Conservation (phyloP, 371 early-diverging fungal genomes). For the Batrachochytrium dendrobatidis region DNA sequence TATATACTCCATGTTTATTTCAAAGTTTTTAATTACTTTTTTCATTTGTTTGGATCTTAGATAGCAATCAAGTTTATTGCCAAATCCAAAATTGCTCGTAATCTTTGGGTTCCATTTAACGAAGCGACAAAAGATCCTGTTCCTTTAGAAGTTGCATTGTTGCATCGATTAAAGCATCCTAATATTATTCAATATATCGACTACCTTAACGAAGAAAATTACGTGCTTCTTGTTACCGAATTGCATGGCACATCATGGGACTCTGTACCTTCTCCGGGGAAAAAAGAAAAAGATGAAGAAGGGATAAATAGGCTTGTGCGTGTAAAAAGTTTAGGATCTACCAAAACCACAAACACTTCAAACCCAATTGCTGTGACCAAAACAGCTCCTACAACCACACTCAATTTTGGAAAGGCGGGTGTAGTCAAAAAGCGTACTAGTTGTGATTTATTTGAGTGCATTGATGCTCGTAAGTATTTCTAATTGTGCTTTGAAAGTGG, state of each 20-base stretch:
- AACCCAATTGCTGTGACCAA: no score
- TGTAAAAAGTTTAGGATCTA: constrained; percentile 7
- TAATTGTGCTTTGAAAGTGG: not conserved
- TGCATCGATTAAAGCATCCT: constrained; percentile 51
- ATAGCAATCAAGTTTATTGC: constrained; percentile 42
- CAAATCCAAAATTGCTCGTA: constrained; percentile 24
- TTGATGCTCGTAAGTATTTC: constrained; percentile 28
- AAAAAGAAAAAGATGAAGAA: not conserved
- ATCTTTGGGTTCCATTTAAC: constrained; percentile 18
- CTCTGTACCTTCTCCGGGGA: no score
- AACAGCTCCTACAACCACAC: no score
- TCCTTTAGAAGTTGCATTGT: constrained; percentile 28
- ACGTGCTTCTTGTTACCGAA: constrained; percentile 30
- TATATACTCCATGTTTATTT: no score
- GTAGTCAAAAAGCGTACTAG: not conserved
- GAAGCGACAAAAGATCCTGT: not conserved
- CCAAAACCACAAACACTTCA: no score
- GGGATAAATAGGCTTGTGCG: constrained; percentile 6
- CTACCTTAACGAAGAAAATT: constrained; percentile 53
- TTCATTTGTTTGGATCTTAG: not conserved
- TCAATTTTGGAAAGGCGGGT: no score
- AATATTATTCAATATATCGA: constrained; percentile 80
- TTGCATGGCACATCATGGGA: constrained; percentile 16
- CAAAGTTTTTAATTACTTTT: not conserved
- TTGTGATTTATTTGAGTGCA: constrained; percentile 71